Evolutionary conservation across 106 monocot genomes (phyloP).

Genomic region (Dendrobium nobile): DNA sequence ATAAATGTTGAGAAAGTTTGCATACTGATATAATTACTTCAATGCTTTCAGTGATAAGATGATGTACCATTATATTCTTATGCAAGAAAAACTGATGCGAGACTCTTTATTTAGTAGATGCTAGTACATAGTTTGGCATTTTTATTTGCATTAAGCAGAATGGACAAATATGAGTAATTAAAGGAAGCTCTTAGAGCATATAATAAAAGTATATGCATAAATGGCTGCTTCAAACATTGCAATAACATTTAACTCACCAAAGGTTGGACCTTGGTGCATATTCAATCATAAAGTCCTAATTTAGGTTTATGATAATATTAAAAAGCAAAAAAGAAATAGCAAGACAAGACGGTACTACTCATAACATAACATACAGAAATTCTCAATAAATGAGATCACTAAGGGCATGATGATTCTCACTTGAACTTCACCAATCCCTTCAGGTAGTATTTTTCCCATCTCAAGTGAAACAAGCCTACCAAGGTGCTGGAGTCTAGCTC

Average conservation of each 20-base stretch:
- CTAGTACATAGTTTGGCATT: background rate
- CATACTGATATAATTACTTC: background rate
- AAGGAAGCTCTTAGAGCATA: background rate
- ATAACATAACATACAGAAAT: background rate
- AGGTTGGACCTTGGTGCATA: background rate
- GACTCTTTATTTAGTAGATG: background rate
- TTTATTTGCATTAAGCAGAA: no score
- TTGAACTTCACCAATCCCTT: conserved; percentile 98
- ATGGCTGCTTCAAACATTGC: background rate
- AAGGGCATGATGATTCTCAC: conserved; percentile 24
- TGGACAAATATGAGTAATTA: background rate
- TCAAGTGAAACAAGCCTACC: conserved; percentile 93
- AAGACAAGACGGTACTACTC: background rate
- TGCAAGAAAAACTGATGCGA: no score
- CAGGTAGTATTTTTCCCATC: conserved; percentile 97
- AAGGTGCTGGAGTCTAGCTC: conserved; percentile 74
- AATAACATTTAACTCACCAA: background rate
- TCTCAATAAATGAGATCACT: background rate
- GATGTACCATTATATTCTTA: background rate
- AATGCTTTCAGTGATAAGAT: background rate
- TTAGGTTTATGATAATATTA: background rate
- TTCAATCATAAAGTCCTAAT: background rate
- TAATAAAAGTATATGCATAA: background rate
- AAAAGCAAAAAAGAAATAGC: background rate
- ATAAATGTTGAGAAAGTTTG: background rate